Conservation (phyloP, 2,329 filamentous ascomycete species). For the Alternaria viburni region DNA sequence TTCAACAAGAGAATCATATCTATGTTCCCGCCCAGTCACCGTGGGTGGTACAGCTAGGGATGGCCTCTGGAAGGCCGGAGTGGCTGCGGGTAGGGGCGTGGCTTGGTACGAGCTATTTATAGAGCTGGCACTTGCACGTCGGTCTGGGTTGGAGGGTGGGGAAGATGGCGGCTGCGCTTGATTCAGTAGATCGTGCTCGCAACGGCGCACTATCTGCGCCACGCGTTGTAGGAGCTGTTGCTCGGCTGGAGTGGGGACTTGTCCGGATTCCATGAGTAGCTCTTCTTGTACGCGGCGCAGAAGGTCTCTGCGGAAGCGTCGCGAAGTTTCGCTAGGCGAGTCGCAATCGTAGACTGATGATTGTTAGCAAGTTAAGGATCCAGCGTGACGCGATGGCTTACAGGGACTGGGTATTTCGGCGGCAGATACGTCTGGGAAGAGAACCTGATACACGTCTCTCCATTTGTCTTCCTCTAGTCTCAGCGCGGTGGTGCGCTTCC, state of each 20-base stretch:
- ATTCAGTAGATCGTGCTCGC: constrained; percentile 31
- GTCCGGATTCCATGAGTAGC: constrained; percentile 35
- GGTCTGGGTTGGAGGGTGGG: background rate
- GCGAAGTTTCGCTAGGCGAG: constrained; percentile 31
- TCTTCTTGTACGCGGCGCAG: constrained; percentile 40
- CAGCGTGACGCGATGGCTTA: constrained; percentile 20
- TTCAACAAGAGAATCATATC: background rate
- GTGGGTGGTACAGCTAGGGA: background rate
- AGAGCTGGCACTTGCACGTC: constrained; percentile 6
- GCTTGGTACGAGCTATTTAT: constrained; percentile 3
- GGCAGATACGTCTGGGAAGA: constrained; percentile 43
- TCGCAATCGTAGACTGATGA: constrained; percentile 43
- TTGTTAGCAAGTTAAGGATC: background rate
- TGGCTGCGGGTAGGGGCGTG: background rate
- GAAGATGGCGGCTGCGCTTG: constrained; percentile 5
- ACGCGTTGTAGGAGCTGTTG: constrained; percentile 36
- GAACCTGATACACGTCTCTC: constrained; percentile 46
- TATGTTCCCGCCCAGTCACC: background rate
- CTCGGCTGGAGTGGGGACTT: constrained; percentile 27
- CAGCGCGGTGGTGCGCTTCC: constrained; percentile 42
- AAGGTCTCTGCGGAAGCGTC: constrained; percentile 44
- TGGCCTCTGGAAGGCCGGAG: background rate
- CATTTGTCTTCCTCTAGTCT: constrained; percentile 48
- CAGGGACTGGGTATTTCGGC: constrained; percentile 46
- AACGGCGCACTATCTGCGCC: constrained; percentile 35